Base-by-base conservation (phyloP, 2,329 filamentous ascomycete genomes). In the Alternaria burnsii region DNA sequence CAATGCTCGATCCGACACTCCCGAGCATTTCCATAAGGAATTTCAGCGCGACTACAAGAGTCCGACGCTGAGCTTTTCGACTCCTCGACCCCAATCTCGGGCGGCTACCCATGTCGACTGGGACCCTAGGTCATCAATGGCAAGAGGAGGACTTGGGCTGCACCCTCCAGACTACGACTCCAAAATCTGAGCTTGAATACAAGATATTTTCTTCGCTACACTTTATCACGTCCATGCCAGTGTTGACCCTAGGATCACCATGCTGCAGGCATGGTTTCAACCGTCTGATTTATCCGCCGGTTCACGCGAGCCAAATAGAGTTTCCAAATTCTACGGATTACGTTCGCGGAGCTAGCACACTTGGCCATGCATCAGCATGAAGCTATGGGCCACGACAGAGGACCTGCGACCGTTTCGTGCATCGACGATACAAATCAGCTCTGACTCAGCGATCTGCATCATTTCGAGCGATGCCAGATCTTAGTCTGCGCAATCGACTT, bases 31-130 rank as follows among this genome's bases (percentile, higher is more conserved):
- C 44, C 63, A 65, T 24, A 76, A 76, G 38, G 74, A 79, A 24
- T 59, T 69, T 8, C 74, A 81, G 50, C 72, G 79, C 52, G 67
- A 76, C 22, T 82, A 82, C 61, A 70, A 67, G 18, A 76, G 75
- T 22, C 79, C 79, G 3, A 74, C 55, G 0, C 66, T 76, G 22
- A 82, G 79, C 59, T 82, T 82, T 64, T 81, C 80, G 3, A 71
- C 74, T n/a, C 80, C 80, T 20, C 71, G 78, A 54, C 69, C 77
- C 7, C 78, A 77, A 18, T 78, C 73, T 12, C 70, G 71, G 38
- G 54, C 61, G 43, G 58, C 70, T 6, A 62, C 66, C 30, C 67
- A 66, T 14, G 69, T 74, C 12, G 76, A 78, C 18, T 79, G 76
- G 72, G 78, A 79, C 60, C 76, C 77, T 36, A 68, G 71, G 32